Evolutionary conservation across 2,329 filamentous ascomycete species (phyloP).

Genomic region (Ophiostoma fasciatum): DNA sequence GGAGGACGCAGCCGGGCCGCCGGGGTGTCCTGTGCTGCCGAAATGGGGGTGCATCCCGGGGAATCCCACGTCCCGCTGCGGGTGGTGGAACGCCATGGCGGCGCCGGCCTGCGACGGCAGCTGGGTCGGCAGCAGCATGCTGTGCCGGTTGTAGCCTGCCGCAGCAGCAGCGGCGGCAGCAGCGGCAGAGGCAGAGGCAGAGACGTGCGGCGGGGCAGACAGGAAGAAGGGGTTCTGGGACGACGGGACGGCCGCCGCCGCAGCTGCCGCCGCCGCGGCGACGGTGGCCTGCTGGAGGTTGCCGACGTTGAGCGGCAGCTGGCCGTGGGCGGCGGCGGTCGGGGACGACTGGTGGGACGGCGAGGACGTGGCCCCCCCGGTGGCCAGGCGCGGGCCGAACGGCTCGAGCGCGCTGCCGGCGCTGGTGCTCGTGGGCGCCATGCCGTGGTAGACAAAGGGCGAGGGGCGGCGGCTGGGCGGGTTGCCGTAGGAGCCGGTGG

Average conservation of each 20-base stretch:
- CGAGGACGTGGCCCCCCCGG: too few relatives aligned
- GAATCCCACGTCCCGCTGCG: conserved; percentile 7
- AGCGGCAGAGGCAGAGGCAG: conserved; percentile 20
- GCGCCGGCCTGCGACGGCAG: conserved; percentile 28
- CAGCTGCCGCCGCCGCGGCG: conserved; percentile 29
- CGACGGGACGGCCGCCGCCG: conserved; percentile 36
- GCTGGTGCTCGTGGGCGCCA: not conserved
- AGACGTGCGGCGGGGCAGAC: conserved; percentile 35
- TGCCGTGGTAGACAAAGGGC: conserved; percentile 48
- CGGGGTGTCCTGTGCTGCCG: too few relatives aligned
- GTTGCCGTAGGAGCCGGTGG: conserved; percentile 56
- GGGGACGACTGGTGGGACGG: conserved; percentile 37
- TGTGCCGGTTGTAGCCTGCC: conserved; percentile 32
- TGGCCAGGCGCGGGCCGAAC: conserved; percentile 36
- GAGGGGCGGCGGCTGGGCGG: conserved; percentile 38
- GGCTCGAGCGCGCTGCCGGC: conserved; percentile 32
- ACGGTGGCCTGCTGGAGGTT: conserved; percentile 37
- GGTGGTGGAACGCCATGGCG: conserved; percentile 9
- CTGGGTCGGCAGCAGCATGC: conserved; percentile 44
- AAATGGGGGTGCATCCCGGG: conserved; percentile 1
- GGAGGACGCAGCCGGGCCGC: not conserved
- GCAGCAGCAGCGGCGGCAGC: conserved; percentile 1
- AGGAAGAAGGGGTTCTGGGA: conserved; percentile 34
- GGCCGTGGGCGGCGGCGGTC: conserved; percentile 27
- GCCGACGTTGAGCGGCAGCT: conserved; percentile 37